A percentile compares a stretch with the other conserved stretches of the same genome.
phyloP scores from a whole-genome alignment of 2,329 filamentous ascomycete species.

The Ophiostoma australiae region DNA sequence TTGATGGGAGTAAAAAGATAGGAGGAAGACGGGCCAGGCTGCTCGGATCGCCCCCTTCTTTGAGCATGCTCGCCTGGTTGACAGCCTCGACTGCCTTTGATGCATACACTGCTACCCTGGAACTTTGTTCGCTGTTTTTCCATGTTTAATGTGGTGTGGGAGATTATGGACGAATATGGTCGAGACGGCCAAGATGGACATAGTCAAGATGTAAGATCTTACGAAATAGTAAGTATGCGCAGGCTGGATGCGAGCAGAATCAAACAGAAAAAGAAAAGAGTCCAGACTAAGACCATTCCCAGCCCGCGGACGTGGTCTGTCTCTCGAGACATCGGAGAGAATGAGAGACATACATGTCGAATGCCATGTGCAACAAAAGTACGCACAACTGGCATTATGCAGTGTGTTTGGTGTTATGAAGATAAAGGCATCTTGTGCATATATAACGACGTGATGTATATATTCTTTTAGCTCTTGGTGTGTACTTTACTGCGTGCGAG shows the following conservation, averaged over 20 bases:
- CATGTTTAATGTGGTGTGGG: not conserved
- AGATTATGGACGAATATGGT: not conserved
- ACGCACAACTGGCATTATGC: constrained; percentile 6
- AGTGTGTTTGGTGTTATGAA: constrained; percentile 8
- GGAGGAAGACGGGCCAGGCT: not conserved
- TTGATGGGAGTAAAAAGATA: not conserved
- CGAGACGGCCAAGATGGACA: not conserved
- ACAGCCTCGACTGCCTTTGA: not conserved
- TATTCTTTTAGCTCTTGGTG: not conserved
- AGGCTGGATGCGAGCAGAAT: not conserved
- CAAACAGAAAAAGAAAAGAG: not conserved
- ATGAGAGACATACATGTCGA: constrained; percentile 12
- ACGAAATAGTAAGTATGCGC: not conserved
- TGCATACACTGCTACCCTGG: constrained; percentile 15
- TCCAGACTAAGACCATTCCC: not conserved
- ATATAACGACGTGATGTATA: not conserved
- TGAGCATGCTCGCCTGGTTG: not conserved
- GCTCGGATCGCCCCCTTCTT: not conserved
- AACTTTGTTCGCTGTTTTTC: constrained; percentile 22
- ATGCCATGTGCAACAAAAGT: constrained; percentile 1
- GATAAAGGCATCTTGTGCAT: not conserved
- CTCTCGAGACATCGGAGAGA: constrained; percentile 12
- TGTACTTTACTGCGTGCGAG: not conserved
- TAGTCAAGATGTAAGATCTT: not conserved
- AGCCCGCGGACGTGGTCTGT: constrained; percentile 2